A percentile compares a stretch with the other conserved stretches of the same genome.
Conservation (phyloP, 352 stramenopile species). For the Pythium aquatile region DNA sequence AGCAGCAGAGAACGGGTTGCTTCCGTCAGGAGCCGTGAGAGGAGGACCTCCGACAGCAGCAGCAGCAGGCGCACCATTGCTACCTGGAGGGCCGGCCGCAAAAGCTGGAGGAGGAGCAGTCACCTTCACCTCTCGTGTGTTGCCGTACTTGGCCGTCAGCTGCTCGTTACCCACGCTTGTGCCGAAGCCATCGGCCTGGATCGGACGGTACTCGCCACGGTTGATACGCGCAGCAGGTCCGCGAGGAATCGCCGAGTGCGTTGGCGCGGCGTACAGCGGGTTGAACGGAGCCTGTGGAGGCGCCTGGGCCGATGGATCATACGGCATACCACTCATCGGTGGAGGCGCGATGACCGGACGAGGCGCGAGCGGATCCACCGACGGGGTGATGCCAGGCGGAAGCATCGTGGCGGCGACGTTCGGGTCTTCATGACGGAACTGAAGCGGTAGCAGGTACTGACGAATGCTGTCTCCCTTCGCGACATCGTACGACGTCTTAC, state of each 20-base stretch:
- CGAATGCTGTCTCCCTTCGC: constrained; percentile 83
- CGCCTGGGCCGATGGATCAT: constrained; percentile 28
- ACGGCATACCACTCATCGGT: constrained; percentile 52
- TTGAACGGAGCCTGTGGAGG: constrained; percentile 37
- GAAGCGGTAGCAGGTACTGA: constrained; percentile 82
- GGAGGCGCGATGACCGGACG: constrained; percentile 64
- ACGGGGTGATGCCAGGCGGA: constrained; percentile 75
- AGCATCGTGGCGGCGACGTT: constrained; percentile 52
- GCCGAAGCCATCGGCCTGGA: constrained; percentile 88
- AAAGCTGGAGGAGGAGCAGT: constrained; percentile 64
- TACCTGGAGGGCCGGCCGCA: constrained; percentile 17
- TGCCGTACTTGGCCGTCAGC: constrained; percentile 89
- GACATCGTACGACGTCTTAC: constrained; percentile 80
- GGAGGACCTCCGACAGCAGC: constrained; percentile 3
- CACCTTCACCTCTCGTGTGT: constrained; percentile 78
- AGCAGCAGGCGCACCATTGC: background rate
- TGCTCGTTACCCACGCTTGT: constrained; percentile 87
- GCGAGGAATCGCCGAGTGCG: constrained; percentile 79
- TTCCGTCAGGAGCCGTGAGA: constrained; percentile 25
- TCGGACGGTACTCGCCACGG: constrained; percentile 74
- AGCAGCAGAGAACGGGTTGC: constrained; percentile 60
- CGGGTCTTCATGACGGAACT: constrained; percentile 87
- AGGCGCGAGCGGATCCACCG: constrained; percentile 60
- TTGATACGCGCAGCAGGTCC: constrained; percentile 50
- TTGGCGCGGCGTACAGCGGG: constrained; percentile 72